Evolutionary conservation across 2,329 filamentous ascomycete species (phyloP).

Genomic region (Didymosphaeria variabile): DNA sequence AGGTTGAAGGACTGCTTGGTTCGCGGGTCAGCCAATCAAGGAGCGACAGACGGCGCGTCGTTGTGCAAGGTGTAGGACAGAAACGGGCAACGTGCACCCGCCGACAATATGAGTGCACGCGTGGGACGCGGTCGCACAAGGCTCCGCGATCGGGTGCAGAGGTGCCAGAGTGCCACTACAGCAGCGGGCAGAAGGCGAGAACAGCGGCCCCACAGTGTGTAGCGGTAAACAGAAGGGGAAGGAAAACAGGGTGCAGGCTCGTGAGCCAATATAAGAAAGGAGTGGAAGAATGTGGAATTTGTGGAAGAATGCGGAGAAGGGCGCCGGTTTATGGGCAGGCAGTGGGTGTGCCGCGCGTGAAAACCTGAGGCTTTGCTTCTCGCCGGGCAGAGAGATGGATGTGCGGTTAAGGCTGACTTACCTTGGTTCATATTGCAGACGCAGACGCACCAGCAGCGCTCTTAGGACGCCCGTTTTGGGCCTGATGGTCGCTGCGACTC

Average conservation of each 20-base stretch:
- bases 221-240: constrained; percentile 36
- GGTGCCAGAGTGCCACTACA: constrained; percentile 44
- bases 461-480: constrained; percentile 31
- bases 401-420: constrained; percentile 45
- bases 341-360: constrained; percentile 35
- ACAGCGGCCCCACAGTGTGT: constrained; percentile 40
- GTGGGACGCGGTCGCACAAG: constrained; percentile 47
- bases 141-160: constrained; percentile 46
- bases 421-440: constrained; percentile 49
- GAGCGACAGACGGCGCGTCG: constrained; percentile 34
- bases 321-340: constrained; percentile 42
- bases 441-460: constrained; percentile 30
- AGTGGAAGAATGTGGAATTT: constrained; percentile 42
- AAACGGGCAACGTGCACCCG: constrained; percentile 50
- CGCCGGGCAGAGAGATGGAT: constrained; percentile 28
- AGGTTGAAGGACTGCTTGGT: constrained; percentile 55
- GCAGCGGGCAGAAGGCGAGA: constrained; percentile 35
- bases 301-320: constrained; percentile 50
- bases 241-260: constrained; percentile 33
- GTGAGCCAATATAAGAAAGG: constrained; percentile 40
- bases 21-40: constrained; percentile 53
- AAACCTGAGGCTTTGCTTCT: constrained; percentile 35
- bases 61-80: constrained; percentile 48
- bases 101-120: constrained; percentile 36
- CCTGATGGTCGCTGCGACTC: constrained; percentile 27